These are phyloP conservation scores for Blastocystis sp. DNA, from an alignment of 352 stramenopile species.

Conservation along the genomic window DNA sequence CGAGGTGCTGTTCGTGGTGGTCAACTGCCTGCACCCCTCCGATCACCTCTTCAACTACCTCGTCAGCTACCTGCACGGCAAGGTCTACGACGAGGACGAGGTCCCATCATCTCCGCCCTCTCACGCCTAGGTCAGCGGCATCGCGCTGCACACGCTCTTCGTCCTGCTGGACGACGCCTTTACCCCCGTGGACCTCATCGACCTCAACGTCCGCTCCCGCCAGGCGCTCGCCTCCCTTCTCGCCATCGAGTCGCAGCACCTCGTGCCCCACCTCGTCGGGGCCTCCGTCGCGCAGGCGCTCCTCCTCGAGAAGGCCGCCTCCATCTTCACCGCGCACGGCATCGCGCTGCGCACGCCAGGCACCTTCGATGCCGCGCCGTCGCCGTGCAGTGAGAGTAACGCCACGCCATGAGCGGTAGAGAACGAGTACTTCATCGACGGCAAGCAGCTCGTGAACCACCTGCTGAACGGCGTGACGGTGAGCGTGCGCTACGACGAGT, in stretches of 20 bases:
- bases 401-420: background rate
- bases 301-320: constrained; percentile 1
- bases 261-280: background rate
- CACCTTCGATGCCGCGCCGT: background rate
- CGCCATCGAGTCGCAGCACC: background rate
- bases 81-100: constrained; percentile 2
- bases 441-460: background rate
- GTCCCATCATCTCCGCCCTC: background rate
- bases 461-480: constrained; percentile 25
- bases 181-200: background rate
- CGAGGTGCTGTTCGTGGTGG: constrained; percentile 20
- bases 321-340: background rate
- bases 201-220: background rate
- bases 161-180: background rate
- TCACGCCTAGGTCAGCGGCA: constrained; percentile 2
- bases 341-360: background rate
- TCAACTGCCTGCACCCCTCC: background rate
- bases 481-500: background rate
- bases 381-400: background rate
- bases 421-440: constrained; percentile 20
- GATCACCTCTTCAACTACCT: constrained; percentile 46
- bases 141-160: constrained; percentile 4
- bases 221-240: background rate
- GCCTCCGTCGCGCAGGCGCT: constrained; percentile 12
- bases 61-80: background rate